A percentile compares a stretch with the other conserved stretches of the same genome.
Evolutionary conservation across 75 land plant species (phyloP).

Genomic region (Pinus albicaulis): DNA sequence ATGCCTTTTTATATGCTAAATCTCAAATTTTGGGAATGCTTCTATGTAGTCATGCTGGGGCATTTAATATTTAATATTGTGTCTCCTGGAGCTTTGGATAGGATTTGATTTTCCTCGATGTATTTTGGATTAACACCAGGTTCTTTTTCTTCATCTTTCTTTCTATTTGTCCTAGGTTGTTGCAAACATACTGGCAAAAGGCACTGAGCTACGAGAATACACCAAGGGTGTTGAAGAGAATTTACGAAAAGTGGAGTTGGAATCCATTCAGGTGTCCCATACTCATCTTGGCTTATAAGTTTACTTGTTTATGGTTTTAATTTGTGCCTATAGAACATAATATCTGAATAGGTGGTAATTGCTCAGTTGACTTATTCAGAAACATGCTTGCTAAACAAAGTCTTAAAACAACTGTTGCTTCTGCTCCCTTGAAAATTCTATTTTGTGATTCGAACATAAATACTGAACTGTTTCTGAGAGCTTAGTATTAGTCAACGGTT

Average conservation of each 20-base stretch:
- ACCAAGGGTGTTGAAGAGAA: constrained; percentile 93
- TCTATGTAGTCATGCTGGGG: not conserved
- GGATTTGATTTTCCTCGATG: not conserved
- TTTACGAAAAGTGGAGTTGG: constrained; percentile 85
- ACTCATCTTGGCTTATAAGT: not conserved
- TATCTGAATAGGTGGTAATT: no score
- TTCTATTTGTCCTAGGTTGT: constrained; percentile 57
- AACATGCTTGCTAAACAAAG: no score
- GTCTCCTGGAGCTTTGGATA: not conserved
- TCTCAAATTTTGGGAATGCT: not conserved
- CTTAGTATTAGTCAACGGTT: no score
- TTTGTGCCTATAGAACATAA: no score
- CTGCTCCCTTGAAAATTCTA: no score
- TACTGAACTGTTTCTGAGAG: no score
- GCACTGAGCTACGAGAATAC: constrained; percentile 80
- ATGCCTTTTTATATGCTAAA: not conserved
- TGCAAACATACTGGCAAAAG: constrained; percentile 83
- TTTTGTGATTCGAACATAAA: no score
- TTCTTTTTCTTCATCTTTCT: constrained; percentile 2
- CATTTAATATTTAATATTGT: not conserved
- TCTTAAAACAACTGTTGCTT: no score
- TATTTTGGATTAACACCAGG: not conserved
- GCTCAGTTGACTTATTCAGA: no score
- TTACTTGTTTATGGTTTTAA: no score
- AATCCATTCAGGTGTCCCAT: constrained; percentile 84